phyloP scores from a whole-genome alignment of 2,329 filamentous ascomycete species.

The Fusarium xyrophilum region DNA sequence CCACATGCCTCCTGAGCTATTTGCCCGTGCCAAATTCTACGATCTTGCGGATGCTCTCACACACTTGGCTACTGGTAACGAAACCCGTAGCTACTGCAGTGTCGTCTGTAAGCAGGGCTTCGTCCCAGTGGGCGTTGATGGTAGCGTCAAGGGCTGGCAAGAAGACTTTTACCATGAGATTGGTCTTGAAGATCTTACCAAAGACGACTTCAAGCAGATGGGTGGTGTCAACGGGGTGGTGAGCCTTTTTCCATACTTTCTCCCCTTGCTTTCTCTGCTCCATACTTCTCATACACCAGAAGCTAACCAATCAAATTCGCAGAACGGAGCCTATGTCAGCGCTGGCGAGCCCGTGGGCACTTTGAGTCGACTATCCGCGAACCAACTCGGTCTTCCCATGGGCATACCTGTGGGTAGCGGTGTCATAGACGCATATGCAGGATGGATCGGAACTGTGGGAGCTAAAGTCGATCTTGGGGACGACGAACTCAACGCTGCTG shows the following conservation, averaged over 20 bases:
- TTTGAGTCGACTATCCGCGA: slow-evolving; percentile 81
- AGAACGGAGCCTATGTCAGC: slow-evolving; percentile 92
- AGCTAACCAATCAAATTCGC: slow-evolving; percentile 27
- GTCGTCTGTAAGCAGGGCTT: slow-evolving; percentile 97
- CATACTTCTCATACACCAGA: neutral
- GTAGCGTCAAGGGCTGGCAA: slow-evolving; percentile 97
- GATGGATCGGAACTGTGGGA: slow-evolving; percentile 98
- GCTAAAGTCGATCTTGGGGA: slow-evolving; percentile 81
- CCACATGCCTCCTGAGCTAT: slow-evolving; percentile 91
- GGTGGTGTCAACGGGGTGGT: slow-evolving; percentile 95
- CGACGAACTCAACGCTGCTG: slow-evolving; percentile 70
- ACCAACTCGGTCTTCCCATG: slow-evolving; percentile 81
- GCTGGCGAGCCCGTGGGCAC: slow-evolving; percentile 90
- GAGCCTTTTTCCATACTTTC: slow-evolving; percentile 54
- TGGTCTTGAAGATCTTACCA: slow-evolving; percentile 81
- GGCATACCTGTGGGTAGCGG: slow-evolving; percentile 94
- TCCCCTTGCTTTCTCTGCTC: slow-evolving; percentile 12
- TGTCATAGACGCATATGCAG: slow-evolving; percentile 97
- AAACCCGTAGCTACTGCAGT: slow-evolving; percentile 93
- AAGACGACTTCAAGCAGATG: slow-evolving; percentile 91
- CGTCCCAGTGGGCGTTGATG: slow-evolving; percentile 95
- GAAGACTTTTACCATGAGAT: slow-evolving; percentile 90
- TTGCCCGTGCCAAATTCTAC: slow-evolving; percentile 95
- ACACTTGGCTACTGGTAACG: slow-evolving; percentile 89
- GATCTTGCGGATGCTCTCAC: slow-evolving; percentile 92